Evolutionary conservation across 2,329 filamentous ascomycete genomes (phyloP).

Genomic region (Lasiodiplodia gonubiensis): DNA sequence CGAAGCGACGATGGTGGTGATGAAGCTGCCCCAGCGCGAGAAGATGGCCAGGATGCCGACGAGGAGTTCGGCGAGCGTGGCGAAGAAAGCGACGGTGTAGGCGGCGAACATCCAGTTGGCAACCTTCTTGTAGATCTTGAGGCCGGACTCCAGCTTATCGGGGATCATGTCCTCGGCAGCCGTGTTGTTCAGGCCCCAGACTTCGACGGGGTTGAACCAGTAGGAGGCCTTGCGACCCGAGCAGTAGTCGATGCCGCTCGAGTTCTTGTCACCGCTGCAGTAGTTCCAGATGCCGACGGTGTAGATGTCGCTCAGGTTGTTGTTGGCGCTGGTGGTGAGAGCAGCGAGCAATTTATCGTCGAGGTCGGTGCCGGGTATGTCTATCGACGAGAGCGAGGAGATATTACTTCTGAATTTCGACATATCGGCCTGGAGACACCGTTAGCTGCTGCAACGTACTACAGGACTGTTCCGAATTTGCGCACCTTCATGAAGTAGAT

Average conservation of each 20-base stretch:
- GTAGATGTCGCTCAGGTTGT: conserved; percentile 74
- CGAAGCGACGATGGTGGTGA: conserved; percentile 77
- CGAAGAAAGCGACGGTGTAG: conserved; percentile 74
- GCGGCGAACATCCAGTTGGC: conserved; percentile 83
- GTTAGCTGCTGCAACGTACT: background rate
- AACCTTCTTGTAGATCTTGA: conserved; percentile 75
- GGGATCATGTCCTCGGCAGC: conserved; percentile 63
- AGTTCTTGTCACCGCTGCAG: conserved; percentile 68
- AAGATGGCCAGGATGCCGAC: conserved; percentile 83
- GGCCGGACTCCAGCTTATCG: conserved; percentile 63
- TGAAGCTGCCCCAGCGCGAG: conserved; percentile 79
- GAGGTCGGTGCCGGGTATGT: conserved; percentile 32
- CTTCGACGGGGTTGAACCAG: conserved; percentile 73
- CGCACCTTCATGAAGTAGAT: conserved; percentile 63
- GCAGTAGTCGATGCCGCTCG: conserved; percentile 63
- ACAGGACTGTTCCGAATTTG: conserved; percentile 47
- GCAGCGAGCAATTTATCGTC: conserved; percentile 49
- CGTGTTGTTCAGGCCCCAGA: conserved; percentile 65
- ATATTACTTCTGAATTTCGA: conserved; percentile 55
- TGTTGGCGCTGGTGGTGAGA: conserved; percentile 45
- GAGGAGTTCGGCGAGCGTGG: conserved; percentile 73
- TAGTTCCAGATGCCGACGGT: conserved; percentile 85
- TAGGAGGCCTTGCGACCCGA: conserved; percentile 75
- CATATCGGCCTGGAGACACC: conserved; percentile 53
- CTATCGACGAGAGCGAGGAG: conserved; percentile 41